Percentiles rank a stretch among this genome's conserved stretches.
Conservation (phyloP, 2,329 filamentous ascomycete genomes). For the Metarhizium sp. region DNA sequence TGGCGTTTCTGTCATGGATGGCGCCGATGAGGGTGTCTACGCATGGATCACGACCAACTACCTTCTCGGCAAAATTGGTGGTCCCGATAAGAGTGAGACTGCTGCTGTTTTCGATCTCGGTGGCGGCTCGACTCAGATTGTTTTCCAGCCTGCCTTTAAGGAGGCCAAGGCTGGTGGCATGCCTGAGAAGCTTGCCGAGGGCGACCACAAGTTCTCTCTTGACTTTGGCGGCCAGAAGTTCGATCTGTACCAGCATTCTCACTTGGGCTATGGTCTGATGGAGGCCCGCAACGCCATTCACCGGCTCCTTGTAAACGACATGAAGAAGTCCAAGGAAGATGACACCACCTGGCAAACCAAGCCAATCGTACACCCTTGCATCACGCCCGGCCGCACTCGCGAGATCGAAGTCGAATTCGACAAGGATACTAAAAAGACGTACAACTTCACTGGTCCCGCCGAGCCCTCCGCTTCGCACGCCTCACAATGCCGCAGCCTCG, state of each 20-base stretch:
- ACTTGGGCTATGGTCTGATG: slow-evolving; percentile 95
- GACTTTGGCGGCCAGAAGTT: slow-evolving; percentile 86
- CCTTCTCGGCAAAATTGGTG: slow-evolving; percentile 92
- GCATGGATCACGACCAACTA: slow-evolving; percentile 99
- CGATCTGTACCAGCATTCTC: slow-evolving; percentile 93
- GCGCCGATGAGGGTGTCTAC: slow-evolving; percentile 92
- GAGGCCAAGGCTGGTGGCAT: slow-evolving; percentile 63
- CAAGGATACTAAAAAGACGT: slow-evolving; percentile 49
- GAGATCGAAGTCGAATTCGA: slow-evolving; percentile 64
- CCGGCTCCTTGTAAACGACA: slow-evolving; percentile 60
- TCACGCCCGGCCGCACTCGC: slow-evolving; percentile 69
- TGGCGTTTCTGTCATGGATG: slow-evolving; percentile 95
- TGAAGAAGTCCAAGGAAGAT: slow-evolving; percentile 52
- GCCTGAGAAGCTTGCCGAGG: slow-evolving; percentile 74
- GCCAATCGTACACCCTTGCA: slow-evolving; percentile 75
- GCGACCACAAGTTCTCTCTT: slow-evolving; percentile 93
- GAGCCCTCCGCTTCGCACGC: slow-evolving; percentile 69
- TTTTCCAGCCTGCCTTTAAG: slow-evolving; percentile 93
- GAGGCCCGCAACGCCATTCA: slow-evolving; percentile 84
- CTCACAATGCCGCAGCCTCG: slow-evolving; percentile 83
- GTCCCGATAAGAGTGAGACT: slow-evolving; percentile 79
- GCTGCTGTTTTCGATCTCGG: slow-evolving; percentile 95
- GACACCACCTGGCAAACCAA: slow-evolving; percentile 59
- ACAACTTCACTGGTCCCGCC: slow-evolving; percentile 83
- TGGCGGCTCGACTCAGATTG: slow-evolving; percentile 95